Conservation (phyloP, 2,329 filamentous ascomycete genomes). For the Chaetomiaceae sp. region DNA sequence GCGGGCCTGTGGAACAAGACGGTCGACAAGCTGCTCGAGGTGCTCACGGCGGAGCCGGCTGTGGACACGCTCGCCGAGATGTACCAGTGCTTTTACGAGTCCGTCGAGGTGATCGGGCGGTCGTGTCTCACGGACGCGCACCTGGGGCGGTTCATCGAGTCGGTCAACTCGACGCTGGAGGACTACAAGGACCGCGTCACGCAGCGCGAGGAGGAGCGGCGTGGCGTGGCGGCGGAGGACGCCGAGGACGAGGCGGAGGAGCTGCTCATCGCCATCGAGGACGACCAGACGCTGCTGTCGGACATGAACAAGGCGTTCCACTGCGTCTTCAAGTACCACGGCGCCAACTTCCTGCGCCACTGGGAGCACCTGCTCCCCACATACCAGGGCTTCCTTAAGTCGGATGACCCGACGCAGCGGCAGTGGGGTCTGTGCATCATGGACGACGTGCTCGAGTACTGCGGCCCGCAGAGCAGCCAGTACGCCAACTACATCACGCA, state of each 20-base stretch:
- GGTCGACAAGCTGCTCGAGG: conserved; percentile 85
- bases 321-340: conserved; percentile 96
- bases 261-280: conserved; percentile 83
- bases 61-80: conserved; percentile 97
- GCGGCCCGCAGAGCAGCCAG: conserved; percentile 77
- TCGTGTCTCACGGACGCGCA: conserved; percentile 71
- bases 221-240: conserved; percentile 67
- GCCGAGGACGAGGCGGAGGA: conserved; percentile 85
- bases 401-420: conserved; percentile 77
- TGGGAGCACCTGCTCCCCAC: conserved; percentile 84
- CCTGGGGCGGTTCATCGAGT: conserved; percentile 82
- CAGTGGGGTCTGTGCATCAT: conserved; percentile 99
- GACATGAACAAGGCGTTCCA: conserved; percentile 99
- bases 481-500: conserved; percentile 83
- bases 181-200: conserved; percentile 88
- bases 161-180: conserved; percentile 76
- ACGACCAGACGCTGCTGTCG: conserved; percentile 91
- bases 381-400: conserved; percentile 79
- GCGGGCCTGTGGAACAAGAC: conserved; percentile 78
- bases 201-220: conserved; percentile 75
- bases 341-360: conserved; percentile 71
- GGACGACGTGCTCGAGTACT: conserved; percentile 97
- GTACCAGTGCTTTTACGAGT: conserved; percentile 99
- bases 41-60: conserved; percentile 85
- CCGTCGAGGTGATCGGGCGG: conserved; percentile 86